phyloP scores from a whole-genome alignment of 257 asterid genomes.

The Parsonsia alboflavescens region DNA sequence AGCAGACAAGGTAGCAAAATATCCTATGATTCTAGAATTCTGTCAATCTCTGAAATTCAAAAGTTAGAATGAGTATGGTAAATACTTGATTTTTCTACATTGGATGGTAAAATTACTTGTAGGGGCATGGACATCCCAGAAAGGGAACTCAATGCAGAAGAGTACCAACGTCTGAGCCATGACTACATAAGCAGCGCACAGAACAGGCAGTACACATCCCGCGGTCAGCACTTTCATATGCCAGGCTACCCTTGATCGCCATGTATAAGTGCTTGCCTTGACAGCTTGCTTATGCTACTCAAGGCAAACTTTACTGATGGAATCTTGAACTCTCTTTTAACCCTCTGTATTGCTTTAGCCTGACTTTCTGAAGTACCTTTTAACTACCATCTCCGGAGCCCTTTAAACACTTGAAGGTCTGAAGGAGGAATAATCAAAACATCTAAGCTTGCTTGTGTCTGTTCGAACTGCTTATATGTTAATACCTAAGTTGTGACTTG shows the following conservation, averaged over 20 bases:
- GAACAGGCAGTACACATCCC: background rate
- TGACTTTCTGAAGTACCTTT: background rate
- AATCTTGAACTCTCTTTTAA: background rate
- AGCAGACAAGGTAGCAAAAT: background rate
- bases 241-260: background rate
- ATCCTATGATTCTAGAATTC: background rate
- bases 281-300: no score
- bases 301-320: background rate
- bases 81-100: background rate
- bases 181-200: constrained; percentile 2
- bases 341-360: background rate
- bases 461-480: background rate
- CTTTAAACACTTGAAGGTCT: background rate
- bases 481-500: background rate
- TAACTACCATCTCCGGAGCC: background rate
- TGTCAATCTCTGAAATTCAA: background rate
- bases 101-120: background rate
- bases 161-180: background rate
- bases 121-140: background rate
- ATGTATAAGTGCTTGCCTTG: background rate
- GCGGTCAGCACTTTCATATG: background rate
- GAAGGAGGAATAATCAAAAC: background rate
- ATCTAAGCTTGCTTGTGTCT: background rate
- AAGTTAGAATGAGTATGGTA: background rate
- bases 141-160: background rate